Evolutionary conservation across 441 rosid genomes (phyloP), one percentile per base, ranked within the genome.

Genomic region (Macaranga tanarius): DNA sequence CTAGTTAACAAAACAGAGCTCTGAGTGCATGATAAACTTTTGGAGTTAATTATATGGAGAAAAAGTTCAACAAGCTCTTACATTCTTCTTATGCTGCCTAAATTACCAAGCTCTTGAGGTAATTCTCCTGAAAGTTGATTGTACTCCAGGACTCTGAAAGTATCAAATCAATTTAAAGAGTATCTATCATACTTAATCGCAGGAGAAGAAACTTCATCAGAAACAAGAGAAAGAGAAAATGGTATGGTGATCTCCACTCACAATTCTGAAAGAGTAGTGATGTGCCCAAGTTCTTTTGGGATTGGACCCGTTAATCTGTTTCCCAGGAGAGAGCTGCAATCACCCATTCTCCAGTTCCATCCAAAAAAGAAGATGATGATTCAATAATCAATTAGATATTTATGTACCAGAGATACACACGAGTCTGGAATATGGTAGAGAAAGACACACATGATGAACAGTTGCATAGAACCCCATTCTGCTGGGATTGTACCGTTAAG

Each of bases 401-500:
- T n/a, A n/a, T n/a, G n/a, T n/a, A n/a, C n/a, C n/a, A n/a, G 5
- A n/a, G n/a, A n/a, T n/a, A n/a, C n/a, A n/a, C n/a, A n/a, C n/a
- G n/a, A n/a, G n/a, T n/a, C n/a, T n/a, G n/a, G n/a, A n/a, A n/a
- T n/a, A n/a, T n/a, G n/a, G n/a, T n/a, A n/a, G n/a, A 2, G 16
- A 3, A 38, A 15, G 38, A 61, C 76, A 34, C 80, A 90, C 92
- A 90, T 51, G 48, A 9, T 55, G 50, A 25, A n/a, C 7, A 88
- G 77, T 26, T 76, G 71, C 67, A 72, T 72, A 45, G 81, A 22
- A 54, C 84, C 87, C 95, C 92, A 87, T 66, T 79, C 77, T 20
- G 81, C 68, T 68, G 86, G 95, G 63, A 88, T 79, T 17, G 91
- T 72, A 51, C 92, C 95, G 45, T 69, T 83, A 62, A 90, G 86